Base-by-base conservation (phyloP, 768 basidiomycete genomes). In the Tricholoma sp. region DNA sequence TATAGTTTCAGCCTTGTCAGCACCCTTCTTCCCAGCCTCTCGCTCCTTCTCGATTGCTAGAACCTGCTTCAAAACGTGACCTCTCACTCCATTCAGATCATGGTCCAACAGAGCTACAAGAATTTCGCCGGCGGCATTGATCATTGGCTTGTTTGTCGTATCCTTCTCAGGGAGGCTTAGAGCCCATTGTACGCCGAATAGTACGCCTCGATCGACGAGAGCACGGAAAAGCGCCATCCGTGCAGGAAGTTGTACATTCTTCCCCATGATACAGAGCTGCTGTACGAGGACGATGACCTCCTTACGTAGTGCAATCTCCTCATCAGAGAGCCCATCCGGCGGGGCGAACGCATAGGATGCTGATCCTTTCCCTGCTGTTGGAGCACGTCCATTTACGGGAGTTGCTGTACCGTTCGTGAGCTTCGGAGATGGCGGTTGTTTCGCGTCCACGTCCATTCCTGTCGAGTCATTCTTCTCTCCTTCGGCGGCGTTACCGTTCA, bases 181-280 rank as follows among this genome's bases (percentile, higher is more conserved):
- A 1, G 93, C 94, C 91, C 93, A 96, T 65, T 97, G 92, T 12
- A 95, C 84, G n/a, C 89, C 90, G 60, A 88, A 89, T 2, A 98
- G 76, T 44, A 98, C 79, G 1, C 94, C 96, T 6, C 89, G 83
- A 59, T 97, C 94, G 51, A 95, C 84, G 20, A 98, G 80, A 7
- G 85, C 79, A 49, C 93, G 86, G 74, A 96, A 98, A 9, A 98
- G 81, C 2, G 83, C 75, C 68, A 95, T 79, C 36, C 97, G 89
- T 13, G 88, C 82, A 13, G 89, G 87, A 15, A 97, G 78, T 68
- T 98, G 96, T 8, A 98, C 88, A 66, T 94, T 94, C 80, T 98
- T 99, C 57, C 91, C 94, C 91, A 99, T 95, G 55, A 87, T 79
- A 65, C 91, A 91, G 8, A 98, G 82, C 61, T 98, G 94, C 64